Evolutionary conservation across 257 asterid species (phyloP).

Genomic region (Paulownia fortunei): DNA sequence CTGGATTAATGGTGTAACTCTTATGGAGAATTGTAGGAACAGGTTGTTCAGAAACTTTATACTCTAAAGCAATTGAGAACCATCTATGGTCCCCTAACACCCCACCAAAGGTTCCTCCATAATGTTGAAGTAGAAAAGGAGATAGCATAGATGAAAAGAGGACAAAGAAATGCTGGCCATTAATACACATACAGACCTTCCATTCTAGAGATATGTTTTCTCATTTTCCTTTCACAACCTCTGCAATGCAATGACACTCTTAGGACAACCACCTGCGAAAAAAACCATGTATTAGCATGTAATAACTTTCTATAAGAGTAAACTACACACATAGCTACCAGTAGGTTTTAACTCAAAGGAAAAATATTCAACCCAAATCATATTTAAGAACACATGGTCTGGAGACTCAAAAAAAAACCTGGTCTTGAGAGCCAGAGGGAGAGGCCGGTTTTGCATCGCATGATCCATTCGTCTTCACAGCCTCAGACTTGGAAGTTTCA

Average conservation of each 20-base stretch:
- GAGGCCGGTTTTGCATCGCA: conserved; percentile 27
- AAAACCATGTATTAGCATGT: too few relatives aligned
- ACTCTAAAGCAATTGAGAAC: neutral
- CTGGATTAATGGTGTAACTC: neutral
- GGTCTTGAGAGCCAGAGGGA: conserved; percentile 40
- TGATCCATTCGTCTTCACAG: conserved; percentile 28
- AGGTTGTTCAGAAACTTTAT: neutral
- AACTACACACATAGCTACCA: too few relatives aligned
- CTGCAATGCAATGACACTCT: conserved; percentile 88
- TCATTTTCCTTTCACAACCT: conserved; percentile 90
- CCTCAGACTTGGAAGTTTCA: conserved; percentile 17
- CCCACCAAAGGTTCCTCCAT: neutral
- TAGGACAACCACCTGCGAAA: conserved; percentile 77
- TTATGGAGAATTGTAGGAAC: neutral
- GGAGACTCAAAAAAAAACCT: conserved; percentile 40
- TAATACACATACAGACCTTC: conserved; percentile 51
- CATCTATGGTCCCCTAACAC: conserved; percentile 25
- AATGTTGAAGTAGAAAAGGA: neutral
- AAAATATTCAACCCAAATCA: neutral
- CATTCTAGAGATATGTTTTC: conserved; percentile 85
- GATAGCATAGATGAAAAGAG: neutral
- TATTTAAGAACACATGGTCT: neutral
- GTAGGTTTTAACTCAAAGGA: too few relatives aligned
- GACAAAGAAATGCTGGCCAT: neutral
- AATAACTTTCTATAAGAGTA: too few relatives aligned